Base-by-base conservation (phyloP, 768 basidiomycete genomes). In the Tricholoma terreum region DNA sequence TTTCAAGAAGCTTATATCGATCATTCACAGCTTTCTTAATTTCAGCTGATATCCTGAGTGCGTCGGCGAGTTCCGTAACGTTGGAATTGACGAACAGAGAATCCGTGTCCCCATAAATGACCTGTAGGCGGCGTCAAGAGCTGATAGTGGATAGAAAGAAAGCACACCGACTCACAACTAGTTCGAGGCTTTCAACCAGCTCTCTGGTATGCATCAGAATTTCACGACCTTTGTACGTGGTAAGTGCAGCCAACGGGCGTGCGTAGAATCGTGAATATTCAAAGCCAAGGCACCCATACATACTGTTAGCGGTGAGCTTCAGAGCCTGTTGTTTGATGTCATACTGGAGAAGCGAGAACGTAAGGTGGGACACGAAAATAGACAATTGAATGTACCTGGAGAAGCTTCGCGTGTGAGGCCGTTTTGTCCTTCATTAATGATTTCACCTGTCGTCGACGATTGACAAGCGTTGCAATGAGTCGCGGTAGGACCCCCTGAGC, bases 221-320 rank as follows among this genome's bases (percentile, higher is more conserved):
- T 73, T 98, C 94, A 71, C 97, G 88, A 65, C 97, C 97, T 71
- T 96, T 98, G 83, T 85, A 94, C 0, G 97, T 99, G 19, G 95
- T 98, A 49, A 99, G 81, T 43, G 97, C 94, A 14, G 97, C 97
- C n/a, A 99, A 84, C 0, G 95, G 94, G 42, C 92, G 84, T 19
- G 97, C 97, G 62, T 94, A 98, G 78, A 98, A 98, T 50, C 97
- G 79, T 9, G 97, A 98, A 64, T 94, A 90, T 67, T 95, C 94
- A 69, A 98, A 98, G 49, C 97, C 97, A 19, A 99, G 86, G 78
- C 97, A 99, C 15, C 97, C 97, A 71, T 99, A 99, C 97, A 98
- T 99, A 79, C 92, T 95, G 76, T 99, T 98, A 50, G 97, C 97
- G 4, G 97, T 99, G 33, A 98, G 85, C 75, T 98, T 98, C 50